Evolutionary conservation across 257 asterid species (phyloP).

Genomic region (Penstemon newberryi): DNA sequence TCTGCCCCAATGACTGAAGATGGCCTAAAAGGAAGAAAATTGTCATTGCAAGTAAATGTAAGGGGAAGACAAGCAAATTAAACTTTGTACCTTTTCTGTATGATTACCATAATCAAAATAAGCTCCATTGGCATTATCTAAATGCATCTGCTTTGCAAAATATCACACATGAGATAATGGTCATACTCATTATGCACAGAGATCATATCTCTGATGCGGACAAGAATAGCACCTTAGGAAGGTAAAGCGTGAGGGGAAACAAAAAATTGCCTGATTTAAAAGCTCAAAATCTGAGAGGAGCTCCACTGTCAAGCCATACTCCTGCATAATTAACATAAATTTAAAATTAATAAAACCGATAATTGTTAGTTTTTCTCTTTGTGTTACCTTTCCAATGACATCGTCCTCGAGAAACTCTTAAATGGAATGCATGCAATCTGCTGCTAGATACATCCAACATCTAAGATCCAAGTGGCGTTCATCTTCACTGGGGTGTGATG

Average conservation of each 20-base stretch:
- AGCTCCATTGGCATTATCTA: constrained; percentile 64
- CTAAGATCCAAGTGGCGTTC: constrained; percentile 98
- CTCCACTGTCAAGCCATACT: constrained; percentile 61
- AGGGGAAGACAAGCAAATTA: no score
- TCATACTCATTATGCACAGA: constrained; percentile 10
- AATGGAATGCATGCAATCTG: constrained; percentile 92
- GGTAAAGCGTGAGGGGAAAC: constrained; percentile 4
- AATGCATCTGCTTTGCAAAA: constrained; percentile 66
- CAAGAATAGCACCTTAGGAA: constrained; percentile 3
- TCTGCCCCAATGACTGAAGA: no score
- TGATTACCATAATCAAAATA: constrained; percentile 97
- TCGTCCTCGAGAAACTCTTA: constrained; percentile 68
- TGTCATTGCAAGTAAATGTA: no score
- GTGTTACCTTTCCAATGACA: constrained; percentile 57
- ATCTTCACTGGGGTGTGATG: constrained; percentile 92
- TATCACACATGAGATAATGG: constrained; percentile 24
- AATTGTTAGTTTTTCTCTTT: neutral
- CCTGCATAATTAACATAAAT: constrained; percentile 56
- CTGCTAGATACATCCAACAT: constrained; percentile 98
- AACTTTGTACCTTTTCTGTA: constrained; percentile 68
- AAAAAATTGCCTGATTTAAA: constrained; percentile 63
- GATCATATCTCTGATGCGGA: neutral
- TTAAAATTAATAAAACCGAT: constrained; percentile 14
- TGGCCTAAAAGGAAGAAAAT: no score
- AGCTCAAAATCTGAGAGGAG: constrained; percentile 89